These are phyloP conservation scores for Pholiota molesta DNA, from an alignment of 768 basidiomycete species.

Conservation along the genomic window DNA sequence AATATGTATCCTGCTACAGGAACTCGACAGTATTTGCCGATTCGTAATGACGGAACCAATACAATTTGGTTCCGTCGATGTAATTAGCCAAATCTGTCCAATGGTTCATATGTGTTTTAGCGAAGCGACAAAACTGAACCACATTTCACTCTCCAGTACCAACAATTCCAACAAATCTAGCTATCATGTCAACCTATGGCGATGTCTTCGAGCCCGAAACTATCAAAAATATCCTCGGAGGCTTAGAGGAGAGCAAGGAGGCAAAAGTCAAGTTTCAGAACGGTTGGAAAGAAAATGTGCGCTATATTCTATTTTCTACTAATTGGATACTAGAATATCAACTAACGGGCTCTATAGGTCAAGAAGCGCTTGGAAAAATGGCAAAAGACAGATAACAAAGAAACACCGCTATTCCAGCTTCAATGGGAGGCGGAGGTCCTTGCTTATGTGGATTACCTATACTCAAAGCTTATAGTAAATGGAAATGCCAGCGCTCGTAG, in stretches of 20 bases:
- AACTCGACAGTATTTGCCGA: too few relatives aligned
- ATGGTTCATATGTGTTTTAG: too few relatives aligned
- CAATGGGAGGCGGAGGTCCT: conserved; percentile 14
- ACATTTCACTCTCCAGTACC: too few relatives aligned
- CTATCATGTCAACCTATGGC: background rate
- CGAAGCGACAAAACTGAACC: too few relatives aligned
- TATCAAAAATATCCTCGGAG: background rate
- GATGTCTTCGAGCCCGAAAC: background rate
- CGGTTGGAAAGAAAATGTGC: background rate
- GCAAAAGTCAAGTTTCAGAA: background rate
- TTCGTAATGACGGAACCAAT: too few relatives aligned
- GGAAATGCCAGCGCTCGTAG: background rate
- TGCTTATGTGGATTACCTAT: conserved; percentile 10
- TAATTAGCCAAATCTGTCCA: too few relatives aligned
- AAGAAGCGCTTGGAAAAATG: conserved; percentile 6
- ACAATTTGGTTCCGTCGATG: too few relatives aligned
- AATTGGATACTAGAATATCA: background rate
- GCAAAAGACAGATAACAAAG: conserved; percentile 5
- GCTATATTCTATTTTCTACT: too few relatives aligned
- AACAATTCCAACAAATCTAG: background rate
- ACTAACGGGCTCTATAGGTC: background rate
- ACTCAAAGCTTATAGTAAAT: background rate
- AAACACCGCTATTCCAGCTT: conserved; percentile 4
- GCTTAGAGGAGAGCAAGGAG: background rate
- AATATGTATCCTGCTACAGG: too few relatives aligned